Conservation (phyloP, 192 early-diverging fungal species). For the Coemansia aciculifera region DNA sequence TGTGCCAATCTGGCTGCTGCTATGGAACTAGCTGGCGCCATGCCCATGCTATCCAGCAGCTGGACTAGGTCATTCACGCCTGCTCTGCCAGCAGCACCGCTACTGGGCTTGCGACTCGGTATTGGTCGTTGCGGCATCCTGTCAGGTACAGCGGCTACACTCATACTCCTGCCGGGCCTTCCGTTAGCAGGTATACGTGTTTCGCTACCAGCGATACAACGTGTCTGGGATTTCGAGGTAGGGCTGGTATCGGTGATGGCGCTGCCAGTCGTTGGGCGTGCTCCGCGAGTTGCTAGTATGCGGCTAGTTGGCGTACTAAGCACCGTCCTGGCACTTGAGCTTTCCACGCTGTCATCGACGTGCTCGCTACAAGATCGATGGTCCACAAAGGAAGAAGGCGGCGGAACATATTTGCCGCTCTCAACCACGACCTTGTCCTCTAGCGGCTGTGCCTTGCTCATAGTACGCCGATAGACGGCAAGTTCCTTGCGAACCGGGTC, state of each 20-base stretch:
- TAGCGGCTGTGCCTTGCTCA: not conserved
- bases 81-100: not conserved
- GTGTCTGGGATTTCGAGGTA: not conserved
- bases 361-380: not conserved
- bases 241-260: not conserved
- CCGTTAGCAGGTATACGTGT: not conserved
- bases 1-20: not conserved
- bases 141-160: not conserved
- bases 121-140: not conserved
- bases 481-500: slow-evolving; percentile 29
- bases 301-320: not conserved
- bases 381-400: not conserved
- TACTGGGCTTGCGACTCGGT: slow-evolving; percentile 5
- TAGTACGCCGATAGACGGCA: slow-evolving; percentile 11
- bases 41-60: slow-evolving; percentile 1
- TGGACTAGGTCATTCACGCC: slow-evolving; percentile 7
- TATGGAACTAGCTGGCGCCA: not conserved
- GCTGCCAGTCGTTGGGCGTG: not conserved
- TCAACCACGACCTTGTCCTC: not conserved
- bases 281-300: not conserved
- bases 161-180: slow-evolving; percentile 5
- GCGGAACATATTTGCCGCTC: not conserved
- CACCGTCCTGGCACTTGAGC: not conserved
- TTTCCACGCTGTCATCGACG: not conserved
- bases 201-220: too few relatives aligned